A percentile compares a stretch with the other conserved stretches of the same genome.
These are phyloP conservation scores for Termitomyces sp. DNA, from an alignment of 768 basidiomycete genomes.

Conservation along the genomic window DNA sequence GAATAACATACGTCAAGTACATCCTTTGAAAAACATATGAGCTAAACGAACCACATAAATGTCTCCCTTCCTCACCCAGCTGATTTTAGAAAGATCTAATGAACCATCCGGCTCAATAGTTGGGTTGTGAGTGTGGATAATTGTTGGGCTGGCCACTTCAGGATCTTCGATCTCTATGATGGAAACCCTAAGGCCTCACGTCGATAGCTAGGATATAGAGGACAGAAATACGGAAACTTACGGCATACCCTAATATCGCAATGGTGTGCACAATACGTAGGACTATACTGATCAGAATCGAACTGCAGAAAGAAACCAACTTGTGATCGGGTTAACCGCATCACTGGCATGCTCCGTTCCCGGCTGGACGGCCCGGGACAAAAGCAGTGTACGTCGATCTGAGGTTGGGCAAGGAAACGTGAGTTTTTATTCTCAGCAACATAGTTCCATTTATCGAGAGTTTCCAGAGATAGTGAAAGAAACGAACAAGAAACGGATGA, in stretches of 20 bases:
- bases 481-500: too few species aligned
- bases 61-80: neutral
- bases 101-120: slow-evolving; percentile 1
- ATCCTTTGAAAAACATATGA: neutral
- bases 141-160: neutral
- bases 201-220: neutral
- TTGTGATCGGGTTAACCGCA: neutral
- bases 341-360: too few species aligned
- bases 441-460: too few species aligned
- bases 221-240: neutral
- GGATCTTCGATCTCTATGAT: neutral
- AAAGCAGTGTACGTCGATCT: too few species aligned
- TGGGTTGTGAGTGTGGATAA: neutral
- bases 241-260: neutral
- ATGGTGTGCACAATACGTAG: neutral
- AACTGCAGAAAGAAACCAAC: neutral
- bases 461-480: too few species aligned
- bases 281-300: neutral
- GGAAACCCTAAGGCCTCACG: neutral
- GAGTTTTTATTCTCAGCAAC: too few species aligned
- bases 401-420: too few species aligned
- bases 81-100: neutral
- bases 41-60: neutral
- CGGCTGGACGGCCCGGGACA: neutral
- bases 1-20: neutral